Base-by-base conservation (phyloP, 371 early-diverging fungal genomes). In the Zychaea mexicana region DNA sequence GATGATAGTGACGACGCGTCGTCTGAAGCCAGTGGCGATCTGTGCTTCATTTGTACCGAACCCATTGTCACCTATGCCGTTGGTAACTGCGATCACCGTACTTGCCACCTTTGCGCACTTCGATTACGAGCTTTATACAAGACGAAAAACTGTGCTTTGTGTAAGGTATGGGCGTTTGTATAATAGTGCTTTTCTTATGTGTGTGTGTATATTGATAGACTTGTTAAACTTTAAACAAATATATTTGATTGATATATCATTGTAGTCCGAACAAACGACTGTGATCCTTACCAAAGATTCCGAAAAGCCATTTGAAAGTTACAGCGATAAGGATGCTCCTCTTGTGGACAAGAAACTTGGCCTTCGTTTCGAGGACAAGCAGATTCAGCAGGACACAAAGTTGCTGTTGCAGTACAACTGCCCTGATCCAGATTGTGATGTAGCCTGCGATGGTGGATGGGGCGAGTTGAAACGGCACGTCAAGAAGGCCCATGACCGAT, bases 31-130 rank as follows among this genome's bases (percentile, higher is more conserved):
- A 66, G 69, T 15, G 83, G 81, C 8, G 82, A 78, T 12, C 71
- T 83, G 3, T 98, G 98, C 73, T 88, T 90, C 69, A 98, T 98
- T 66, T 98, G 98, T 74, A 90, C 97, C 0, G 93, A 96, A 39
- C 86, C 89, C 3, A 85, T 95, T 17, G 74, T 70, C 21, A 90
- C 83, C 58, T 93, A 85, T 70, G 94, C 96, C 5, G 82, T 98
- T n/a, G 91, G 94, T 7, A 82, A 82, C 57, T 98, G 98, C 75
- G 92, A 96, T 72, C 98, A 98, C 75, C 83, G 88, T 19, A 90
- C 91, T 2, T 98, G 98, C 78, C 94, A 94, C 63, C 73, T 89
- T 5, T 98, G 98, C 78, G 89, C 89, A 10, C 79, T 98, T 52
- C 86, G 98, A 33, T 68, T 97, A 52, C 83, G 98, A 53, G 92